phyloP scores from a whole-genome alignment of 495 filamentous ascomycete species.

The Hamigera avellanea region DNA sequence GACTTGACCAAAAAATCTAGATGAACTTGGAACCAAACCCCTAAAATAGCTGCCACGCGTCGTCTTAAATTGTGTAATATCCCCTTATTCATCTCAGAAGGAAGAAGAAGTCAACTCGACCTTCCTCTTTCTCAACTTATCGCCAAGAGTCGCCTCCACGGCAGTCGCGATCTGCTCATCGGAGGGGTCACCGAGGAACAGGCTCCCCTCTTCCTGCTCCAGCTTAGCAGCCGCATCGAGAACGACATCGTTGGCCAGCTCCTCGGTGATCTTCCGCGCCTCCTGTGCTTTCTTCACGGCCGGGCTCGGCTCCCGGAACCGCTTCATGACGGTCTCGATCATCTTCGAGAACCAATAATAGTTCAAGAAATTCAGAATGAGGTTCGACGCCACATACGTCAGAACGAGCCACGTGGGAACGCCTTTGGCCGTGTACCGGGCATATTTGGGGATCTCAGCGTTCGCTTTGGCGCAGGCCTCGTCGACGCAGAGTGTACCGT shows the following conservation, averaged over 20 bases:
- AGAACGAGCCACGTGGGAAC: constrained; percentile 73
- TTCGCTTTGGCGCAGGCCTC: constrained; percentile 24
- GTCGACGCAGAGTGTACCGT: constrained; percentile 21
- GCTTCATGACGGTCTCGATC: constrained; percentile 80
- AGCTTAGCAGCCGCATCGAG: constrained; percentile 27
- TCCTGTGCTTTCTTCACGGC: constrained; percentile 8
- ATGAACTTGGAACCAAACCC: too few relatives aligned
- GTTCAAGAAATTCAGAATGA: constrained; percentile 77
- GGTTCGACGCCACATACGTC: constrained; percentile 65
- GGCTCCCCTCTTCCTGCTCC: constrained; percentile 22
- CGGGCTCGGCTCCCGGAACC: constrained; percentile 48
- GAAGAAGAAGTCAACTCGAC: constrained; percentile 8
- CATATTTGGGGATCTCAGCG: constrained; percentile 41
- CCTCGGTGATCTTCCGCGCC: constrained; percentile 10
- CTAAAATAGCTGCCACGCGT: too few relatives aligned
- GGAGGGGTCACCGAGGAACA: constrained; percentile 16
- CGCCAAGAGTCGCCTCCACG: constrained; percentile 12
- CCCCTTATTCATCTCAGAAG: too few relatives aligned
- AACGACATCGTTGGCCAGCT: constrained; percentile 20
- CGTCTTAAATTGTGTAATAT: too few relatives aligned
- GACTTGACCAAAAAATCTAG: too few relatives aligned
- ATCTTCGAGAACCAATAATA: constrained; percentile 97
- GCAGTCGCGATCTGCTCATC: constrained; percentile 16
- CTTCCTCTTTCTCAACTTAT: constrained; percentile 20
- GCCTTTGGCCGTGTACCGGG: constrained; percentile 27